Evolutionary conservation across 352 stramenopile genomes (phyloP).

Genomic region (Achlya hypogyna): DNA sequence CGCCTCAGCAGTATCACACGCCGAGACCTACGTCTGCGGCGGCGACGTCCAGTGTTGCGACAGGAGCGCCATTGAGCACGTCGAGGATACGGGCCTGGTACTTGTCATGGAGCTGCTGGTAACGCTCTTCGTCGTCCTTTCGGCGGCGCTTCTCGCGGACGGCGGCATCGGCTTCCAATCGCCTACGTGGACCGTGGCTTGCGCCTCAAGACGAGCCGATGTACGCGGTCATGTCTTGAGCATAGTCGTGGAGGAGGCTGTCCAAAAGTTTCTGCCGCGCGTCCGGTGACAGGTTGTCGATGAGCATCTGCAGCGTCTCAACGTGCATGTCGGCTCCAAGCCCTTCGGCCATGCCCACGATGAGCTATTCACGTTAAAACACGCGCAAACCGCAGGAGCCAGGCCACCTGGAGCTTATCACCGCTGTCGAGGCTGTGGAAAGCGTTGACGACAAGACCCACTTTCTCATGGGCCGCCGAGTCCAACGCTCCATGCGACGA

Average conservation of each 20-base stretch:
- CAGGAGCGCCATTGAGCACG: slow-evolving; percentile 1
- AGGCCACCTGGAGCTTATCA: slow-evolving; percentile 1
- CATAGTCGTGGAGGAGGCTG: neutral
- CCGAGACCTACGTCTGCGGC: neutral
- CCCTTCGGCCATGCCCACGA: neutral
- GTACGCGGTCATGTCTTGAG: neutral
- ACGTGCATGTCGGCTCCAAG: neutral
- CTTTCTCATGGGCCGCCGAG: neutral
- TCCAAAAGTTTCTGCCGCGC: neutral
- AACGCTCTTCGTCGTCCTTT: slow-evolving; percentile 1
- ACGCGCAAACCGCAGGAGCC: neutral
- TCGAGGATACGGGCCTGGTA: slow-evolving; percentile 13
- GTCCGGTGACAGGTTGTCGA: neutral
- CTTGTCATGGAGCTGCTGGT: neutral
- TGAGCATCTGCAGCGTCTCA: neutral
- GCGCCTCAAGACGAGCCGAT: neutral
- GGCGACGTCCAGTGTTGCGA: slow-evolving; percentile 3
- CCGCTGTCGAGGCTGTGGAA: neutral
- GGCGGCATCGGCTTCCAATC: neutral
- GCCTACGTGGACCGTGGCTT: neutral
- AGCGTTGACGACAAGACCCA: slow-evolving; percentile 11
- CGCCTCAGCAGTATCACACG: neutral
- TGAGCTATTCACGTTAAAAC: neutral
- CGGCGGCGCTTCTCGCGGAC: neutral
- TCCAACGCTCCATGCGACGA: neutral